Percentiles rank a stretch among this genome's conserved stretches.
phyloP scores from a whole-genome alignment of 306 rosid species.

The Senna siamea region DNA sequence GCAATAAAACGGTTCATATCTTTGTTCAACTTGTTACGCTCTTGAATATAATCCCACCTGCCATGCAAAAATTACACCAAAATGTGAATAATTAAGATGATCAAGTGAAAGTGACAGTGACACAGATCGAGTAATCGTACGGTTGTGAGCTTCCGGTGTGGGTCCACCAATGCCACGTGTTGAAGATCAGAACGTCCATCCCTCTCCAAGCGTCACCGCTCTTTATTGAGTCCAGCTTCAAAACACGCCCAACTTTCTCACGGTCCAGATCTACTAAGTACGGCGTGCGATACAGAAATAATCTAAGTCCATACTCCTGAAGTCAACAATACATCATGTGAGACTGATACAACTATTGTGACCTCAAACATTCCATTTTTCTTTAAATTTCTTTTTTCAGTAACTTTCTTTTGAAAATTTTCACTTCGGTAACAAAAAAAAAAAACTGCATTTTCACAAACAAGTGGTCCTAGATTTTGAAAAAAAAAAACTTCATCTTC shows the following conservation, averaged over 20 bases:
- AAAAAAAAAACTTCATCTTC: conserved; percentile 5
- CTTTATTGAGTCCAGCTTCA: conserved; percentile 77
- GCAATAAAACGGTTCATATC: conserved; percentile 84
- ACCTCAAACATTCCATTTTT: no score
- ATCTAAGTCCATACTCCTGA: conserved; percentile 71
- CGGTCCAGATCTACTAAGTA: conserved; percentile 75
- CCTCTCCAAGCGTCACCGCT: conserved; percentile 84
- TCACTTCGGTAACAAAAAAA: neutral
- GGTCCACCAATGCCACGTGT: conserved; percentile 99
- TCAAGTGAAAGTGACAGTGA: no score
- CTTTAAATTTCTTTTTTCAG: no score
- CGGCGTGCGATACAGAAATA: conserved; percentile 67
- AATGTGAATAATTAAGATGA: no score
- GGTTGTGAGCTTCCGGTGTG: conserved; percentile 88
- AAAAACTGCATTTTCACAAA: conserved; percentile 19
- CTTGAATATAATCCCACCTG: conserved; percentile 85
- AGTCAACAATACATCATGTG: neutral
- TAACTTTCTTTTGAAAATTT: neutral
- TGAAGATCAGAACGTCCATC: conserved; percentile 78
- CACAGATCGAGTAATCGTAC: conserved; percentile 67
- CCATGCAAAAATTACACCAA: neutral
- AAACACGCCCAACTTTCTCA: conserved; percentile 63
- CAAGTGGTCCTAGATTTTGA: conserved; percentile 44
- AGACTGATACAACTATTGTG: no score
- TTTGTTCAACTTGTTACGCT: conserved; percentile 61